Conservation (phyloP, 2,329 filamentous ascomycete genomes). For the Pseudomassariella vexata region DNA sequence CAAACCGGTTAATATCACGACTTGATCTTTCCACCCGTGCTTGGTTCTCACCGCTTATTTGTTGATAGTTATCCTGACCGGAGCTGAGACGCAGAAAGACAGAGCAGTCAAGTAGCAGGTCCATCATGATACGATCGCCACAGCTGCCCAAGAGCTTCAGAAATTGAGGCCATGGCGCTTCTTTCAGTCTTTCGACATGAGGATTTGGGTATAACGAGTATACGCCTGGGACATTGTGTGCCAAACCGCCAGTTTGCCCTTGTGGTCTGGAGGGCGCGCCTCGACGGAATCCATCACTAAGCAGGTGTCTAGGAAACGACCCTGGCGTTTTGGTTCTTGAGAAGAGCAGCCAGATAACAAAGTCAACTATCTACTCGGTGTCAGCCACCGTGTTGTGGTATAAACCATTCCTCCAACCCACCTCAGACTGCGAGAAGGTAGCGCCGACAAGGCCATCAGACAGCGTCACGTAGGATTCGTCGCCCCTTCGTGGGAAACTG, state of each 20-base stretch:
- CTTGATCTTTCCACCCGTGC: too few species aligned
- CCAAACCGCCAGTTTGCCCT: slow-evolving; percentile 20
- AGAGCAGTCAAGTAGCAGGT: slow-evolving; percentile 70
- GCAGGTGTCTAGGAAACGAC: slow-evolving; percentile 62
- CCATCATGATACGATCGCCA: slow-evolving; percentile 72
- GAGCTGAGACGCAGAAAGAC: slow-evolving; percentile 62
- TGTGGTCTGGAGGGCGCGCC: slow-evolving; percentile 18
- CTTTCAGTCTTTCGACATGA: slow-evolving; percentile 63
- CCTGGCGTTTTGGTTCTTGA: slow-evolving; percentile 41
- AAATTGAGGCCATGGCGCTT: slow-evolving; percentile 67
- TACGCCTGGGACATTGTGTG: slow-evolving; percentile 58
- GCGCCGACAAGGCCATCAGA: slow-evolving; percentile 38
- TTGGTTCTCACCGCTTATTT: slow-evolving; percentile 83
- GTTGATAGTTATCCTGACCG: slow-evolving; percentile 62
- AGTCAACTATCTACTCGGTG: slow-evolving; percentile 61
- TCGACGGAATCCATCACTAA: slow-evolving; percentile 77
- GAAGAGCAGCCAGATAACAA: slow-evolving; percentile 73
- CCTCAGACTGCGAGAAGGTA: slow-evolving; percentile 58
- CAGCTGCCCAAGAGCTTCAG: slow-evolving; percentile 67
- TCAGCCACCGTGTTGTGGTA: slow-evolving; percentile 3
- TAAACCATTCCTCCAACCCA: slow-evolving; percentile 28
- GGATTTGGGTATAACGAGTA: slow-evolving; percentile 61
- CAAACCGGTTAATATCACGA: too few species aligned
- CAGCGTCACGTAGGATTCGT: slow-evolving; percentile 51
- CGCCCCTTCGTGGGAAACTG: slow-evolving; percentile 56